These are phyloP conservation scores for Globisporangium cederbergense DNA, from an alignment of 352 stramenopile species.

Conservation along the genomic window DNA sequence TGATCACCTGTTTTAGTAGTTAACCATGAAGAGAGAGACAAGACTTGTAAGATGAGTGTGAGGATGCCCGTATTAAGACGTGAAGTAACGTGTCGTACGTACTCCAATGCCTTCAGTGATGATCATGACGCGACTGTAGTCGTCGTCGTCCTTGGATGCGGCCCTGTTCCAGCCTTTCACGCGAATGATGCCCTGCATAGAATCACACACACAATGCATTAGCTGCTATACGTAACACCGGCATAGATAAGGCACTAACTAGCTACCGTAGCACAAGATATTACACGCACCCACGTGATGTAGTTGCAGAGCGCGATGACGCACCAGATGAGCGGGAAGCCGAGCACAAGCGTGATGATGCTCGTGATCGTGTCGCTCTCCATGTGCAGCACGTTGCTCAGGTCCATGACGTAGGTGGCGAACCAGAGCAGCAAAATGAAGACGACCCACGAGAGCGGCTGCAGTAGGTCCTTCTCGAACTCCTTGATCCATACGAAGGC, in stretches of 20 bases:
- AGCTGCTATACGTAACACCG: neutral
- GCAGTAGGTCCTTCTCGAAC: slow-evolving; percentile 80
- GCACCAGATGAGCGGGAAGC: slow-evolving; percentile 74
- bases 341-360: slow-evolving; percentile 60
- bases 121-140: slow-evolving; percentile 86
- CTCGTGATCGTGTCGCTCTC: slow-evolving; percentile 39
- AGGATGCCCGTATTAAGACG: neutral
- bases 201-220: neutral
- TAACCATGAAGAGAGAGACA: too few relatives aligned
- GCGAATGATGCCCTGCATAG: slow-evolving; percentile 60
- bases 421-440: slow-evolving; percentile 78
- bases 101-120: slow-evolving; percentile 81
- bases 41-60: neutral
- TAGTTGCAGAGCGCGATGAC: slow-evolving; percentile 84
- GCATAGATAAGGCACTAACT: neutral
- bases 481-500: slow-evolving; percentile 75
- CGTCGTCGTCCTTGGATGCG: slow-evolving; percentile 70
- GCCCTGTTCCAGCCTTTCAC: slow-evolving; percentile 77
- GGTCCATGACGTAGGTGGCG: slow-evolving; percentile 61
- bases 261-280: too few relatives aligned
- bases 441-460: slow-evolving; percentile 76
- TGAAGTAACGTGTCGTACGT: neutral
- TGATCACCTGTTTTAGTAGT: slow-evolving; percentile 49
- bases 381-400: slow-evolving; percentile 39
- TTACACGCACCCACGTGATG: slow-evolving; percentile 53